These are phyloP conservation scores for Naumovozyma castellii DNA, from an alignment of 805 yeast genomes.

Conservation along the genomic window DNA sequence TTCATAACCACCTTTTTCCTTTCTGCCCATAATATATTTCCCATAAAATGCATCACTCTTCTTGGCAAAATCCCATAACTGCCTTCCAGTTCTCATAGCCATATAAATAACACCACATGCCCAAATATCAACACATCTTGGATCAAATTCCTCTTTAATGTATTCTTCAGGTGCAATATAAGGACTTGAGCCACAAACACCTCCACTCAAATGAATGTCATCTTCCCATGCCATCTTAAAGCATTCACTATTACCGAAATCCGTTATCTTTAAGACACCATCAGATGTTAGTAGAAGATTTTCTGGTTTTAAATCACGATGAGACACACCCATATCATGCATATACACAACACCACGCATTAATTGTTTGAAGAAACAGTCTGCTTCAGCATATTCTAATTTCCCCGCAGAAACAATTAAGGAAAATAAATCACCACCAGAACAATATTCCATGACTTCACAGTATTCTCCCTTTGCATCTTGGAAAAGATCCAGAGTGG, in stretches of 20 bases:
- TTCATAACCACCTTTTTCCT: slow-evolving; percentile 77
- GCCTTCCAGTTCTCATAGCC: slow-evolving; percentile 93
- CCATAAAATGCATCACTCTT: slow-evolving; percentile 72
- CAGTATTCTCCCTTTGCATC: slow-evolving; percentile 78
- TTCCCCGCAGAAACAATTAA: slow-evolving; percentile 68
- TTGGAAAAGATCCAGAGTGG: slow-evolving; percentile 64
- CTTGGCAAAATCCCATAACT: slow-evolving; percentile 80
- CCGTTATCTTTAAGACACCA: slow-evolving; percentile 74
- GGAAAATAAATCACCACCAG: slow-evolving; percentile 74
- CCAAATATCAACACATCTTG: slow-evolving; percentile 81
- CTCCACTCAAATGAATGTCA: slow-evolving; percentile 58
- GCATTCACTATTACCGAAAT: slow-evolving; percentile 81
- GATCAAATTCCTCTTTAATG: slow-evolving; percentile 56
- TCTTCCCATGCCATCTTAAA: slow-evolving; percentile 79
- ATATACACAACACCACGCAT: slow-evolving; percentile 78
- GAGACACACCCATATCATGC: slow-evolving; percentile 85
- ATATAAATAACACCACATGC: slow-evolving; percentile 86
- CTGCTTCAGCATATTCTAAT: slow-evolving; percentile 74
- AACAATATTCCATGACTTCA: slow-evolving; percentile 78
- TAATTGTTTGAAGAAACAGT: slow-evolving; percentile 81
- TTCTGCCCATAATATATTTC: slow-evolving; percentile 67
- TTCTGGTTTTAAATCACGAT: slow-evolving; percentile 91
- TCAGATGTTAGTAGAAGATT: slow-evolving; percentile 67
- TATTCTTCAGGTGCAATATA: slow-evolving; percentile 89
- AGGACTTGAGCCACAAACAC: slow-evolving; percentile 79